Percentiles rank a stretch among this genome's conserved stretches.
Conservation (phyloP, 805 yeast species). For the Metschnikowia lunata region DNA sequence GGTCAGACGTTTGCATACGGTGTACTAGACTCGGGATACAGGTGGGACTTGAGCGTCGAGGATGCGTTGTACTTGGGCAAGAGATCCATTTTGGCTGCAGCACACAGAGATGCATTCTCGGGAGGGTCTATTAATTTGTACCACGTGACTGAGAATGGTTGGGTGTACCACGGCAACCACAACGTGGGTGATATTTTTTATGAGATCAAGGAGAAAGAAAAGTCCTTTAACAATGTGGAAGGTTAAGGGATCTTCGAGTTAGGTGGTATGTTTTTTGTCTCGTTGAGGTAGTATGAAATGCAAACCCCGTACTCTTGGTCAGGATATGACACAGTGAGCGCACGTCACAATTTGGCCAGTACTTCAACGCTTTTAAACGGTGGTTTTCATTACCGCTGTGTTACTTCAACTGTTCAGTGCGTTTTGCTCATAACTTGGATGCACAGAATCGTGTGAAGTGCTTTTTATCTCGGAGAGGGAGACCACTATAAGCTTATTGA, state of each 20-base stretch:
- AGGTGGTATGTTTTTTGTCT: no score
- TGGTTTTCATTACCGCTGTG: no score
- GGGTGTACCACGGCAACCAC: slow-evolving; percentile 94
- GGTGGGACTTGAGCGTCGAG: slow-evolving; percentile 88
- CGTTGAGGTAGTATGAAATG: no score
- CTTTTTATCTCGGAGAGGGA: no score
- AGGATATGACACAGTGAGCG: no score
- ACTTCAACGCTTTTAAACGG: no score
- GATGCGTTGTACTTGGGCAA: slow-evolving; percentile 94
- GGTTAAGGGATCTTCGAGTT: slow-evolving; percentile 34
- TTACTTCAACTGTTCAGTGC: no score
- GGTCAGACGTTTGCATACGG: slow-evolving; percentile 99
- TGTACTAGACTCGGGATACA: slow-evolving; percentile 87
- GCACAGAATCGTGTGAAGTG: no score
- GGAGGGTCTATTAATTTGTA: slow-evolving; percentile 95
- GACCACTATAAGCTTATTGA: no score
- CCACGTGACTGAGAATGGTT: slow-evolving; percentile 90
- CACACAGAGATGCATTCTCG: slow-evolving; percentile 96
- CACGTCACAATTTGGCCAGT: no score
- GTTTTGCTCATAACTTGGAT: no score
- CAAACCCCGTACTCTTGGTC: no score
- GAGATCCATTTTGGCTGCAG: slow-evolving; percentile 93
- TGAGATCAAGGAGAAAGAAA: slow-evolving; percentile 84
- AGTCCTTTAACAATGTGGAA: slow-evolving; percentile 80
- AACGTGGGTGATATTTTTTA: slow-evolving; percentile 89